Conservation (phyloP, 2,329 filamentous ascomycete genomes). For the Beauveria medogensis region DNA sequence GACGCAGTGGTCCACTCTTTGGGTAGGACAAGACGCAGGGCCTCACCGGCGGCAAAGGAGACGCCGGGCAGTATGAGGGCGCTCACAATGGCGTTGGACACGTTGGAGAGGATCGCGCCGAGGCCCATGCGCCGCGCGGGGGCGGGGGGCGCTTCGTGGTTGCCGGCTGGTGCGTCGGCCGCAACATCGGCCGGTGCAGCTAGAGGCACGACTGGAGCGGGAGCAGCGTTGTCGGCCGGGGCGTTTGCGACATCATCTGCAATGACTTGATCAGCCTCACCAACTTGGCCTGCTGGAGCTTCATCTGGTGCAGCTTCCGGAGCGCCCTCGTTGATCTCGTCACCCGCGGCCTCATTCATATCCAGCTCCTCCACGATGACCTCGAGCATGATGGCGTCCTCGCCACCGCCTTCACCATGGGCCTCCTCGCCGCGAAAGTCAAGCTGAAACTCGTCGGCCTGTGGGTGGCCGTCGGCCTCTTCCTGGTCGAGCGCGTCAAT, state of each 20-base stretch:
- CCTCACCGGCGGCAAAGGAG: slow-evolving; percentile 68
- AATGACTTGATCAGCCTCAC: not conserved
- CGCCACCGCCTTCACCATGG: slow-evolving; percentile 16
- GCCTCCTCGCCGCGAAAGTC: slow-evolving; percentile 4
- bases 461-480: slow-evolving; percentile 21
- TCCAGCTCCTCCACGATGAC: slow-evolving; percentile 26
- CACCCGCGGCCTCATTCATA: slow-evolving; percentile 23
- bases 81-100: slow-evolving; percentile 43
- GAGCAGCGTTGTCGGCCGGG: not conserved
- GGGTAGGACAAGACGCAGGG: slow-evolving; percentile 63
- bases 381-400: slow-evolving; percentile 24
- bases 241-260: not conserved
- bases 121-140: slow-evolving; percentile 26
- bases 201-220: not conserved
- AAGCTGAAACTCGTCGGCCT: not conserved
- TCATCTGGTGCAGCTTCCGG: not conserved
- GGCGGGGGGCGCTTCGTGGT: slow-evolving; percentile 27
- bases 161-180: slow-evolving; percentile 13
- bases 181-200: slow-evolving; percentile 1
- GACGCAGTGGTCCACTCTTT: slow-evolving; percentile 52
- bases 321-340: not conserved
- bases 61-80: slow-evolving; percentile 73
- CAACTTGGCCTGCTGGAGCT: not conserved
- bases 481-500: slow-evolving; percentile 29
- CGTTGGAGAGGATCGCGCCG: slow-evolving; percentile 30